phyloP scores from a whole-genome alignment of 805 yeast genomes.

The Starmerella stellata region DNA sequence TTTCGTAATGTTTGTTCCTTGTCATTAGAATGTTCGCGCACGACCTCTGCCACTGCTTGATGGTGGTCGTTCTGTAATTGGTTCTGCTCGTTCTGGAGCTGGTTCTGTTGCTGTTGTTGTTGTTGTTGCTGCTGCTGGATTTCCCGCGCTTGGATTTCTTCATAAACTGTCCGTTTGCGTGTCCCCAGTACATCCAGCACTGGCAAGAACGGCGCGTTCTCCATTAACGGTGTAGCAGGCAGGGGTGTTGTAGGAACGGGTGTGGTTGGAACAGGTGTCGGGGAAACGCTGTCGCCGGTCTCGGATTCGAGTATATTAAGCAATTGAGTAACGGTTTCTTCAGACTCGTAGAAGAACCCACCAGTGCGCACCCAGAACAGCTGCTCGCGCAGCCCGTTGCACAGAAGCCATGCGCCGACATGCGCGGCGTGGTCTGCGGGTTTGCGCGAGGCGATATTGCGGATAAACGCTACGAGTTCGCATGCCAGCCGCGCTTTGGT shows the following conservation, averaged over 20 bases:
- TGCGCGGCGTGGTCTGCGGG: slow-evolving; percentile 36
- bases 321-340: neutral
- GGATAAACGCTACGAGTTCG: slow-evolving; percentile 60
- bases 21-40: no score
- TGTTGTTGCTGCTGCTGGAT: no score
- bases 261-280: neutral
- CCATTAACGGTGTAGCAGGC: neutral
- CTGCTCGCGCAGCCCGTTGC: slow-evolving; percentile 46
- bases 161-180: no score
- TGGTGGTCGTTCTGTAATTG: no score
- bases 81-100: no score
- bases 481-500: slow-evolving; percentile 63
- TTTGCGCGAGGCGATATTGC: slow-evolving; percentile 41
- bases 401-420: slow-evolving; percentile 35
- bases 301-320: neutral
- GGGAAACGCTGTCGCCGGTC: neutral
- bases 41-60: no score
- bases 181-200: no score
- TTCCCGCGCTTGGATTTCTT: no score
- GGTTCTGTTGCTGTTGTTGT: no score
- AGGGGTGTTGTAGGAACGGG: neutral
- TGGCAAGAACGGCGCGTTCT: no score
- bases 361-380: slow-evolving; percentile 76
- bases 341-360: slow-evolving; percentile 17
- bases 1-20: no score